Conservation (phyloP, 139 green algal genomes). For the Penium margaritaceum region DNA sequence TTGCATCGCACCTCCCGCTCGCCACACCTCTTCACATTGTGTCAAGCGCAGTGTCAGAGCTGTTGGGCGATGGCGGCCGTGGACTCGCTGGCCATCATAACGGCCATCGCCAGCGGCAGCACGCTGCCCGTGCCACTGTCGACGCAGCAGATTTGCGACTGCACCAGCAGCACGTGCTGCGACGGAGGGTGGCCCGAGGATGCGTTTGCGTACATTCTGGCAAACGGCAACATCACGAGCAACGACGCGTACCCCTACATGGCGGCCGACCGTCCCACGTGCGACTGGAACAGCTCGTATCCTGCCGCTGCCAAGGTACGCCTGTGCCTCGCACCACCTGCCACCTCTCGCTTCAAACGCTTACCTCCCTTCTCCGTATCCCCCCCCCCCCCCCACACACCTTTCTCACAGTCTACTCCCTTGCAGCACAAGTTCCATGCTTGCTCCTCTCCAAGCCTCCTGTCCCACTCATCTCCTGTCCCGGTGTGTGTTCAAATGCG, state of each 20-base stretch:
- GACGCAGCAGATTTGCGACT: conserved; percentile 38
- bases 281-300: neutral
- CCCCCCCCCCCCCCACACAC: too few relatives aligned
- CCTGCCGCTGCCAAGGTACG: too few relatives aligned
- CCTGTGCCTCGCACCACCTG: too few relatives aligned
- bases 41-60: conserved; percentile 6
- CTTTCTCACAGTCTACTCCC: too few relatives aligned
- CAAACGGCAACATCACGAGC: conserved; percentile 81
- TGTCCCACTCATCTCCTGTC: too few relatives aligned
- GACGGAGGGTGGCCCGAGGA: conserved; percentile 88
- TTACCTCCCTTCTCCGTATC: too few relatives aligned
- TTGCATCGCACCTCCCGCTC: too few relatives aligned
- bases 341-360: too few relatives aligned
- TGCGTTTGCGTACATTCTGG: conserved; percentile 77
- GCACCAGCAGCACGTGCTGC: conserved; percentile 56
- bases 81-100: conserved; percentile 1
- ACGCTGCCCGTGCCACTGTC: neutral
- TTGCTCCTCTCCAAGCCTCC: too few relatives aligned
- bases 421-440: too few relatives aligned
- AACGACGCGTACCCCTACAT: conserved; percentile 83
- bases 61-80: conserved; percentile 17
- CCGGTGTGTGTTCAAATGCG: too few relatives aligned
- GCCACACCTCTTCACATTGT: too few relatives aligned
- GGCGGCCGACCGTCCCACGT: conserved; percentile 31
- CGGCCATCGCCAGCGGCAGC: neutral